Base-by-base conservation (phyloP, 805 yeast genomes). In the Torulaspora indica region DNA sequence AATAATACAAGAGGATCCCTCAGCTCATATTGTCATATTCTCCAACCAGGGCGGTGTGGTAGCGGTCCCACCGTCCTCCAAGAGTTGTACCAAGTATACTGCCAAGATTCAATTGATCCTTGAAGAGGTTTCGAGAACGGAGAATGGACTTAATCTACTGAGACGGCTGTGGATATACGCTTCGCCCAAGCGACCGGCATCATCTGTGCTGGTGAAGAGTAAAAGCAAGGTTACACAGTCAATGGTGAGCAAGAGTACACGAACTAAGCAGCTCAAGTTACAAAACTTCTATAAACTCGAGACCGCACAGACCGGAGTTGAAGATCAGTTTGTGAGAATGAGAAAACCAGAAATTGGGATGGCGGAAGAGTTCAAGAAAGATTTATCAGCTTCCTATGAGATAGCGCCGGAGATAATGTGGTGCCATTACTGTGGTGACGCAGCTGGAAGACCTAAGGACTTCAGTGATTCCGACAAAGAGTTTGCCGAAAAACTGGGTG, bases 361-460 rank as follows among this genome's bases (percentile, higher is more conserved):
- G 95, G 85, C 85, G 81, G 62, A 72, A 0, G 74, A 71, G 39
- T 68, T 85, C 27, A 47, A 55, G 5, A 54, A 61, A 12, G 81
- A 76, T 52, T 47, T 78, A 10, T 46, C 55, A 22, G 40, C 24
- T 10, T 28, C 34, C 4, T 38, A 38, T 0, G 55, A 39, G 2
- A 14, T n/a, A 4, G 18, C 15, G 27, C 33, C 34, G 13, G 58
- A 2, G 49, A 6, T 41, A 4, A 35, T 13, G 24, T 43, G 30
- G 28, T 25, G 33, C 30, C 62, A 57, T 37, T 93, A 67, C 61
- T 90, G 89, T n/a, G 98, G 98, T 5, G 98, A 91, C 68, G 98
- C 98, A 0, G 98, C 96, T 5, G 98, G 98, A 0, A 71, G 98
- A 42, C 56, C 60, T 1, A 63, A 58, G 0, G 98, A 91, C 63